Evolutionary conservation across 108 stramenopile species (phyloP), one percentile per base, ranked within the genome.

Genomic region (Nitzschia inconspicua): DNA sequence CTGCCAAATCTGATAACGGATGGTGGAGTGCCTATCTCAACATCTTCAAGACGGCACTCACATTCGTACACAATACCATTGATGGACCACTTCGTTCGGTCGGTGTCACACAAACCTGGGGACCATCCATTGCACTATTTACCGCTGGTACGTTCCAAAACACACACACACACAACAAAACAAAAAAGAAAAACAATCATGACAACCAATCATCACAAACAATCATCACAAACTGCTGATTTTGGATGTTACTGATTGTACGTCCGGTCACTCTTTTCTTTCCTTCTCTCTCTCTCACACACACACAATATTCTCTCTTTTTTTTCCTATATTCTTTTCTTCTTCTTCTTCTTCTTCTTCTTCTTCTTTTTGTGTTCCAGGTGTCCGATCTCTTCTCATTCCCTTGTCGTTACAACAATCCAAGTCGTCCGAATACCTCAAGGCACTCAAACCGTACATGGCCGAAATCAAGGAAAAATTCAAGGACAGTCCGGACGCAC

Each of bases 391-490:
- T 13, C 61, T 94, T 37, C 73, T 95, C 31, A 58, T 94, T 60
- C 96, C 96, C 24, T 77, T 97, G 23, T 94, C 88, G 28, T 66
- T 91, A 64, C 81, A 93, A 68, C 95, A 96, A 71, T 76, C 83
- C 57, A 87, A 94, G 66, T 68, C 76, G 41, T 75, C 95, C 19
- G 93, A 95, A 60, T 87, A 91, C 64, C 85, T 88, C 81, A 95
- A 97, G 68, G 85, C 84, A 7, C 76, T 95, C 34, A 86, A 89
- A 57, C 94, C 94, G 22, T 91, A 91, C 83, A 72, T 82, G 41
- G 77, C 84, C 26, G 88, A 97, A 69, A 93, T 97, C 60, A 92
- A 93, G 53, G 78, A 78, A 56, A 94, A 92, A 57, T 95, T 86
- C 72, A 78, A 83, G 27, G 91, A 93, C 55, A 88, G 91, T 60